phyloP scores from a whole-genome alignment of 1,284 basidiomycete genomes.

The Mycena sp. region DNA sequence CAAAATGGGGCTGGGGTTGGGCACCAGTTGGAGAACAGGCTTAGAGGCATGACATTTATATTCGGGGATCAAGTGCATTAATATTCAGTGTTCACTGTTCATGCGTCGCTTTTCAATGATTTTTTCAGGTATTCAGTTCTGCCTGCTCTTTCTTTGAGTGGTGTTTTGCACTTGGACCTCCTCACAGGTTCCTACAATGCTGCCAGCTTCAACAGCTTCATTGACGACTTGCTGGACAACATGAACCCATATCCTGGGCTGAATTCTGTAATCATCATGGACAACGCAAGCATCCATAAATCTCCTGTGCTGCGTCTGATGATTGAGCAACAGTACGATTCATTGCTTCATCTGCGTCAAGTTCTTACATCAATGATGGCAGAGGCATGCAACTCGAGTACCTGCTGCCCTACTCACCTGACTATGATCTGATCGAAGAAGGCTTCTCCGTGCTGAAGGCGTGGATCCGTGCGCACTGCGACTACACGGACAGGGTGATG shows the following conservation, averaged over 20 bases:
- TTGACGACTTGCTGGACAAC: too few species aligned
- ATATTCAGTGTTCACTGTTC: neutral
- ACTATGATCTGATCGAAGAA: conserved; percentile 29
- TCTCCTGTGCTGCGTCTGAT: conserved; percentile 2
- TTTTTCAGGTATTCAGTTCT: conserved; percentile 30
- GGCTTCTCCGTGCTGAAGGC: conserved; percentile 27
- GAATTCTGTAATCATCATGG: too few species aligned
- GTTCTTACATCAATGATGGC: neutral
- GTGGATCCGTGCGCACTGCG: conserved; percentile 21
- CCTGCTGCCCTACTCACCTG: conserved; percentile 31
- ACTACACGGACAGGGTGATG: conserved; percentile 39
- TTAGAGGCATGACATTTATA: conserved; percentile 37
- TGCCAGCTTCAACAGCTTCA: too few species aligned
- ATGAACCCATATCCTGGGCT: too few species aligned
- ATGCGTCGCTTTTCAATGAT: neutral
- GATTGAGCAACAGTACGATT: conserved; percentile 9
- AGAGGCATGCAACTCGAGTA: conserved; percentile 31
- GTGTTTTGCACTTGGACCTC: too few species aligned
- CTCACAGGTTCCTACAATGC: too few species aligned
- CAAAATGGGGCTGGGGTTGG: conserved; percentile 38
- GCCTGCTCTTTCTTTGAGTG: too few species aligned
- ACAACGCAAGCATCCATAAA: conserved; percentile 29
- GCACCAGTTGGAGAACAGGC: conserved; percentile 37
- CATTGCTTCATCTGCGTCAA: neutral
- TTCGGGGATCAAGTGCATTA: conserved; percentile 41